Conservation (phyloP, 78 protist species). For the Pelomyxa schiedti region DNA sequence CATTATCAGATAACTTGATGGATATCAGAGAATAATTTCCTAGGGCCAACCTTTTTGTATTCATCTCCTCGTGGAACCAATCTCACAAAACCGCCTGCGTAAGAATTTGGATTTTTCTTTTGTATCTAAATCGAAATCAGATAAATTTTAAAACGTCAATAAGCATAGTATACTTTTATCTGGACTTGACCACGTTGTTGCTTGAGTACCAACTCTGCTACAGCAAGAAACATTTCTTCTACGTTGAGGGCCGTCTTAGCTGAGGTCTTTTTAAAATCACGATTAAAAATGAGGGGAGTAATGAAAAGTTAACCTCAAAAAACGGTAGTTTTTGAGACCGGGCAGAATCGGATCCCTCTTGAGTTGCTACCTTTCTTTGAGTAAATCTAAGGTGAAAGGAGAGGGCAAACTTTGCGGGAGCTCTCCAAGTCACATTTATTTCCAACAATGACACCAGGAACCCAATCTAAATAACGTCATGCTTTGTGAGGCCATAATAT, state of each 20-base stretch:
- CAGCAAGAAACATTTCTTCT: conserved; percentile 75
- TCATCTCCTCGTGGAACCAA: too few relatives aligned
- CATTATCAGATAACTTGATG: too few relatives aligned
- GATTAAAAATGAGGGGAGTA: neutral
- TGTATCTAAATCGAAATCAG: too few relatives aligned
- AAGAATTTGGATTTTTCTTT: too few relatives aligned
- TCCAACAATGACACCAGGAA: conserved; percentile 79
- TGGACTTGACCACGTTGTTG: too few relatives aligned
- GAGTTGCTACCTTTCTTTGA: neutral
- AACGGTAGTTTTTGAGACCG: neutral
- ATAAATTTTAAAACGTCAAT: too few relatives aligned
- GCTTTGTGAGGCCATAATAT: too few relatives aligned
- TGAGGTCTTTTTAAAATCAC: conserved; percentile 62
- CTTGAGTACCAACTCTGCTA: too few relatives aligned
- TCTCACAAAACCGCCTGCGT: too few relatives aligned
- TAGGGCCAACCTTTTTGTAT: too few relatives aligned
- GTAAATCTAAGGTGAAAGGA: neutral
- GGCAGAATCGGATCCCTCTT: neutral
- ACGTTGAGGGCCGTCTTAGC: conserved; percentile 77
- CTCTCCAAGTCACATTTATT: conserved; percentile 73
- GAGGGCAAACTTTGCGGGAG: neutral
- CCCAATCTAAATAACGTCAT: conserved; percentile 50
- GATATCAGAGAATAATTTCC: too few relatives aligned
- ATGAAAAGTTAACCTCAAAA: neutral
- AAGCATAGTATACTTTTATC: too few relatives aligned